Base-by-base conservation (phyloP, 2,329 filamentous ascomycete genomes). In the Boeremia exigua region DNA sequence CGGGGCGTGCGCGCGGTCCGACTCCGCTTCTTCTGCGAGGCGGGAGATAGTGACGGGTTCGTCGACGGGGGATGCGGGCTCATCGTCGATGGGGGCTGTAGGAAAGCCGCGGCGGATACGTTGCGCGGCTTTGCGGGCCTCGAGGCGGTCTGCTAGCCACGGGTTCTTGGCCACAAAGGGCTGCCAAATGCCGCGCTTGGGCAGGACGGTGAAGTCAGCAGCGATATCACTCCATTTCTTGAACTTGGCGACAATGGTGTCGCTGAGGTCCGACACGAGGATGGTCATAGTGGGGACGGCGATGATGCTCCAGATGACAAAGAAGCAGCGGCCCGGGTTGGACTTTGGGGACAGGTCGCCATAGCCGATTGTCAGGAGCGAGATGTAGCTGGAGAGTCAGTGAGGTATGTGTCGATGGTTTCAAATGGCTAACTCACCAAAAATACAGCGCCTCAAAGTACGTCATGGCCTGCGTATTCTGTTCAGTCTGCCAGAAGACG, bases 391-490 rank as follows among this genome's bases (percentile, higher is more conserved):
- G 40, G 23, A 27, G 14, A 8, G 27, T 48, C 17, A 38, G 36
- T 14, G 17, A 14, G 3, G 11, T 25, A 15, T 15, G 36, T 4
- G 12, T 5, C 7, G n/a, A n/a, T 6, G 4, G 14, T n/a, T 1
- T 5, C 17, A 34, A 14, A 19, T 6, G 6, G 4, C 3, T 28
- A 7, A 49, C 52, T 73, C 95, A 97, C 63, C 88, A 87, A 70
- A 96, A 96, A 75, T 96, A 96, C 38, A 97, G 81, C 0, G 87
- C 84, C 53, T 92, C 80, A 64, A 94, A 96, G 69, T 96, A 97
- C 1, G 77, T 81, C 86, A 92, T 77, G 1, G 69, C 63, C 62
- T 86, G 84, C 0, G 80, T 78, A 2, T 81, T 65, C 8, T 76
- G 68, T 62, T 90, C 88, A 0, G 84, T 79, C 29, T 77, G 67